Conservation (phyloP, 2,329 filamentous ascomycete species). For the Verticillium zaregamsianum region DNA sequence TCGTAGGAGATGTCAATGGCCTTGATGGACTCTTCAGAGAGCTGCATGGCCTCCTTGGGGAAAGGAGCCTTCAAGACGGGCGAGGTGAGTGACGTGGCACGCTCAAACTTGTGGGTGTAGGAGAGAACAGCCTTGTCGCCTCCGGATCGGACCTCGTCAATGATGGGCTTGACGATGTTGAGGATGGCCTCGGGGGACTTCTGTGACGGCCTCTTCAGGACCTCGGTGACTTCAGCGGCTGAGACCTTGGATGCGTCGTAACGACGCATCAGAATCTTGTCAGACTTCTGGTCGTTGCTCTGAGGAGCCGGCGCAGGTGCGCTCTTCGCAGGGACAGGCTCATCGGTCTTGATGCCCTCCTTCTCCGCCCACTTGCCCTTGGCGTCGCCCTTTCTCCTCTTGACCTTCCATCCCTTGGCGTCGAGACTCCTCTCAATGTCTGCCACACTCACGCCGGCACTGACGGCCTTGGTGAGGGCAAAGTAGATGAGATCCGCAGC, state of each 20-base stretch:
- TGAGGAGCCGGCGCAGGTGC: constrained; percentile 26
- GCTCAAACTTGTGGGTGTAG: constrained; percentile 98
- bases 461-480: constrained; percentile 82
- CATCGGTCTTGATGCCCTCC: constrained; percentile 57
- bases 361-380: constrained; percentile 91
- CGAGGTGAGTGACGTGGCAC: constrained; percentile 83
- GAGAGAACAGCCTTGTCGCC: constrained; percentile 86
- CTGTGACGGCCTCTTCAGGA: constrained; percentile 84
- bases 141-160: constrained; percentile 76
- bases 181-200: constrained; percentile 93
- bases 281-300: constrained; percentile 30
- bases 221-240: constrained; percentile 62
- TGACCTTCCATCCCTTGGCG: constrained; percentile 92
- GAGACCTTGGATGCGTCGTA: constrained; percentile 65
- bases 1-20: constrained; percentile 94
- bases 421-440: constrained; percentile 93
- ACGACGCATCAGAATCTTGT: constrained; percentile 77
- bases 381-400: constrained; percentile 86
- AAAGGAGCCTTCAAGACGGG: constrained; percentile 90
- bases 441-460: constrained; percentile 77
- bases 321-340: constrained; percentile 27
- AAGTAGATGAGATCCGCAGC: constrained; percentile 96
- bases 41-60: constrained; percentile 76
- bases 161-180: constrained; percentile 85
- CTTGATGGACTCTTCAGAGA: constrained; percentile 71